Percentiles rank a stretch among this genome's conserved stretches.
These are phyloP conservation scores for Hypocreales sp. DNA, from an alignment of 2,329 filamentous ascomycete genomes.

Conservation along the genomic window DNA sequence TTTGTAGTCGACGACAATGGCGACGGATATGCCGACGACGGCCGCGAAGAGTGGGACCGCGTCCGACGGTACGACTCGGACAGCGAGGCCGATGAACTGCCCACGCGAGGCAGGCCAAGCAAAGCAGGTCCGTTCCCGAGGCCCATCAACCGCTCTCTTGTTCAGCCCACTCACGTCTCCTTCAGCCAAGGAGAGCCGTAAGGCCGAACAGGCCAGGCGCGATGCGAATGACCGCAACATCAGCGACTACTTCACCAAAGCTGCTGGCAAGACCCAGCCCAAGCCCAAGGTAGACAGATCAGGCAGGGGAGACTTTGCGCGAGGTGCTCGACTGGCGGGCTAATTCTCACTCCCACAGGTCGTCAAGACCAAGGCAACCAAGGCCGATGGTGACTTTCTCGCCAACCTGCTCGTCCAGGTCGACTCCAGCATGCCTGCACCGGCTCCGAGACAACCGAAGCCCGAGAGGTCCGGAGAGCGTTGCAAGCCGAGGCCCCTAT, in stretches of 20 bases:
- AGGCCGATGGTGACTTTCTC: conserved; percentile 82
- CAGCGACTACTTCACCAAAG: conserved; percentile 84
- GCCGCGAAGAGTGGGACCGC: conserved; percentile 85
- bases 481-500: conserved; percentile 66
- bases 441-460: conserved; percentile 40
- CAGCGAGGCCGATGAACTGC: conserved; percentile 37
- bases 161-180: conserved; percentile 3
- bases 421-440: conserved; percentile 51
- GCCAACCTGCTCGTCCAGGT: conserved; percentile 74
- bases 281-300: conserved; percentile 83
- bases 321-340: no score
- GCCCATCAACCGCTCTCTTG: no score
- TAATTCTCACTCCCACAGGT: background rate
- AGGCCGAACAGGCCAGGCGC: conserved; percentile 72
- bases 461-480: conserved; percentile 59
- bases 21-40: conserved; percentile 91
- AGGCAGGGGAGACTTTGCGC: no score
- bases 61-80: conserved; percentile 55
- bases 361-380: no score
- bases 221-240: conserved; percentile 86
- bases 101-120: conserved; percentile 28
- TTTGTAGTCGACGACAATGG: conserved; percentile 98
- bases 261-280: conserved; percentile 45
- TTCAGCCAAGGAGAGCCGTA: conserved; percentile 69
- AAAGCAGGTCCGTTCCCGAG: conserved; percentile 33